phyloP scores from a whole-genome alignment of 2,329 filamentous ascomycete genomes.

The Xylaria multiplex region DNA sequence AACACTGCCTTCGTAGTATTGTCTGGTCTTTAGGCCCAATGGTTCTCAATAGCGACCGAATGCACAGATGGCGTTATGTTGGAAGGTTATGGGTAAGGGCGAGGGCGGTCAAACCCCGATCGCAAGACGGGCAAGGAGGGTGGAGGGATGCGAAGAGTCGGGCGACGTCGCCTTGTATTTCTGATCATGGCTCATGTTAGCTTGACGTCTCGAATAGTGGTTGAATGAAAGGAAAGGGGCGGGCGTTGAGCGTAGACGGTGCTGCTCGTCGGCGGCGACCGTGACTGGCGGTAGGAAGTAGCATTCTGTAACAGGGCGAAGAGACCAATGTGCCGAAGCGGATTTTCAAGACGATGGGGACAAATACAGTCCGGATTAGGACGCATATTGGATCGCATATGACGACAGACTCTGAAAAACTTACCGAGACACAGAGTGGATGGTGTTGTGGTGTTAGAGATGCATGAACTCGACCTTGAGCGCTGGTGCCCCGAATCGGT shows the following conservation, averaged over 20 bases:
- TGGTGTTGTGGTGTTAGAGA: slow-evolving; percentile 49
- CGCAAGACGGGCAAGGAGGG: slow-evolving; percentile 39
- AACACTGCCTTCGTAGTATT: slow-evolving; percentile 31
- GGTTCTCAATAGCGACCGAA: slow-evolving; percentile 22
- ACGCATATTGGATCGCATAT: slow-evolving; percentile 52
- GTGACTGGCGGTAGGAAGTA: slow-evolving; percentile 32
- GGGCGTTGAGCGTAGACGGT: slow-evolving; percentile 24
- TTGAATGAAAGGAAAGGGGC: slow-evolving; percentile 17
- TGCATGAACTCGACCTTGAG: slow-evolving; percentile 48
- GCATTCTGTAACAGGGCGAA: slow-evolving; percentile 29
- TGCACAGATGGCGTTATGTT: slow-evolving; percentile 19
- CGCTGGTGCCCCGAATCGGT: slow-evolving; percentile 44
- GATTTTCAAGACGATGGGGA: slow-evolving; percentile 33
- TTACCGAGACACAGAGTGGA: slow-evolving; percentile 51
- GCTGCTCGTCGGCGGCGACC: slow-evolving; percentile 32
- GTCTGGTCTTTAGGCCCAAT: slow-evolving; percentile 28
- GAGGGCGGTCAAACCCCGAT: slow-evolving; percentile 43
- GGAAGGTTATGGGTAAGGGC: slow-evolving; percentile 17
- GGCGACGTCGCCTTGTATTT: slow-evolving; percentile 30
- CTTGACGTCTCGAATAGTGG: slow-evolving; percentile 17
- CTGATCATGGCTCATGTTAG: slow-evolving; percentile 35
- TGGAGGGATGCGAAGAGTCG: slow-evolving; percentile 29
- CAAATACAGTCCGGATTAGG: slow-evolving; percentile 39
- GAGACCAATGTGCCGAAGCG: slow-evolving; percentile 33
- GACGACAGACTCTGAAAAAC: slow-evolving; percentile 47